Evolutionary conservation across 176 grass and related monocot genomes (phyloP).

Genomic region (Melocanna baccifera): DNA sequence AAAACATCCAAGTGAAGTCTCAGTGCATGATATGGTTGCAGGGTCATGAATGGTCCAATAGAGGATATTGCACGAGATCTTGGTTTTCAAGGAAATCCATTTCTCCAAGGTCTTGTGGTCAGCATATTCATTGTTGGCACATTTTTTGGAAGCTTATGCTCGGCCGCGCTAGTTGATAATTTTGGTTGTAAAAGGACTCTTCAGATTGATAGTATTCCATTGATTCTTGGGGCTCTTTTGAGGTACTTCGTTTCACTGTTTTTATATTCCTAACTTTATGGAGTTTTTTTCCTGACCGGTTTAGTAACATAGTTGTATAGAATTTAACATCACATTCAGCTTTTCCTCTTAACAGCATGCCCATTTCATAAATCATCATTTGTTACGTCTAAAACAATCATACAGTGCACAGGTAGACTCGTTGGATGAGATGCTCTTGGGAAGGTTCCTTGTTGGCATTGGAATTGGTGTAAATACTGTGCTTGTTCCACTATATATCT

Average conservation of each 20-base stretch:
- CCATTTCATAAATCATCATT: constrained; percentile 23
- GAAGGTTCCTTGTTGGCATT: constrained; percentile 96
- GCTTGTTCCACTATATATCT: constrained; percentile 90
- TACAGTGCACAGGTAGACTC: constrained; percentile 80
- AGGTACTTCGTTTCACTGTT: constrained; percentile 54
- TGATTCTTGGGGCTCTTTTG: constrained; percentile 83
- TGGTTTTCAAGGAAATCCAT: constrained; percentile 88
- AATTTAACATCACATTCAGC: constrained; percentile 1
- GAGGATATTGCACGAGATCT: constrained; percentile 85
- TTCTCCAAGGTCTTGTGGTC: constrained; percentile 94
- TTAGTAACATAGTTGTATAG: constrained; percentile 5
- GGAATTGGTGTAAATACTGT: constrained; percentile 91
- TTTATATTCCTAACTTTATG: constrained; percentile 16
- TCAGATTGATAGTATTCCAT: constrained; percentile 64
- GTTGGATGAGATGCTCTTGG: constrained; percentile 88
- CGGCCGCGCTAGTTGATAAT: constrained; percentile 73
- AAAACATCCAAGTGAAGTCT: neutral
- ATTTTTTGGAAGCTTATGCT: constrained; percentile 83
- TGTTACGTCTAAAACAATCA: constrained; percentile 16
- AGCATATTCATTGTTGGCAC: constrained; percentile 97
- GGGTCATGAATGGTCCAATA: constrained; percentile 98
- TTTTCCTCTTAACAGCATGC: neutral
- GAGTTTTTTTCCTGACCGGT: constrained; percentile 7
- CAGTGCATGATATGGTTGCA: constrained; percentile 40
- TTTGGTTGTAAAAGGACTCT: constrained; percentile 94